phyloP scores from a whole-genome alignment of 441 rosid genomes.

The Eugenia klotzschiana region DNA sequence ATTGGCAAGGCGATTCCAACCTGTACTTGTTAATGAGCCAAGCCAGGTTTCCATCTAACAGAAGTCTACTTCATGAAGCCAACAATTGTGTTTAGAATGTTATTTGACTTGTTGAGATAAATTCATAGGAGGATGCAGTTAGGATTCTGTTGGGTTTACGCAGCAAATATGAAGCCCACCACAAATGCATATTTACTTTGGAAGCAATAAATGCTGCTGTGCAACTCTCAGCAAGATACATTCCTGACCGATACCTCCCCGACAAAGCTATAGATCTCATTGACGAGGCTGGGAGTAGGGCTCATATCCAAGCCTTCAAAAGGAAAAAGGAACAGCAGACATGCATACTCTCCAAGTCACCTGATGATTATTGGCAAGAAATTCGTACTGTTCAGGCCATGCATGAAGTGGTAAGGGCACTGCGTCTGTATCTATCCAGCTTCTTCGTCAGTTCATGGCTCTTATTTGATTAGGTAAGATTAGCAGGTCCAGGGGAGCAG shows the following conservation, averaged over 20 bases:
- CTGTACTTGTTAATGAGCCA: conserved; percentile 60
- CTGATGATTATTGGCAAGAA: conserved; percentile 95
- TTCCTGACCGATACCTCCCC: conserved; percentile 61
- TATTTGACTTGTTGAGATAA: conserved; percentile 3
- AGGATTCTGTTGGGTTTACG: conserved; percentile 56
- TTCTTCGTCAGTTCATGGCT: conserved; percentile 9
- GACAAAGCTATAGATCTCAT: conserved; percentile 79
- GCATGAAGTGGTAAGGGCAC: conserved; percentile 75
- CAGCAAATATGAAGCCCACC: conserved; percentile 58
- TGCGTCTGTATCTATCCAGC: not conserved
- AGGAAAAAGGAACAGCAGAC: conserved; percentile 70
- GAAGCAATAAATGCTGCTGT: conserved; percentile 75
- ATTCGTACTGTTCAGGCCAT: conserved; percentile 86
- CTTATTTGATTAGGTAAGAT: conserved; percentile 6
- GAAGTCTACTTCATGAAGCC: not conserved
- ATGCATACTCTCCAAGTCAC: conserved; percentile 62
- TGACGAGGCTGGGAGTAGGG: conserved; percentile 90
- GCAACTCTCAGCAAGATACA: conserved; percentile 51
- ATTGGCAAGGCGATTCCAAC: conserved; percentile 64
- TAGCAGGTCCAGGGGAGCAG: conserved; percentile 52
- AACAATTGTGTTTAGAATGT: not conserved
- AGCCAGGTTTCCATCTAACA: conserved; percentile 26
- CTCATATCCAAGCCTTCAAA: conserved; percentile 67
- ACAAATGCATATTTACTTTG: conserved; percentile 46
- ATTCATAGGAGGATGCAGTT: conserved; percentile 55